Base-by-base conservation (phyloP, 306 rosid genomes). In the Luffa acutangula region DNA sequence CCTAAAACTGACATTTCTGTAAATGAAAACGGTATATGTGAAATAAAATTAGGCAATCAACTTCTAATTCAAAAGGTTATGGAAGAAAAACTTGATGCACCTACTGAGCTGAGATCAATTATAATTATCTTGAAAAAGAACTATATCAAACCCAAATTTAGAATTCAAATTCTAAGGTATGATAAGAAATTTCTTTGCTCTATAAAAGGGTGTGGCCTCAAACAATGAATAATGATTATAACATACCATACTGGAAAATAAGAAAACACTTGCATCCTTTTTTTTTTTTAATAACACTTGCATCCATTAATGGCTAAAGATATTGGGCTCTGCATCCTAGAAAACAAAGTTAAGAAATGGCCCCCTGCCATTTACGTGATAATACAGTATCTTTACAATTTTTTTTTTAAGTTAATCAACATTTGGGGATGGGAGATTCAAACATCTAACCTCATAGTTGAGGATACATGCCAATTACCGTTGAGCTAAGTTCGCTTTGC, bases 1-100 rank as follows among this genome's bases (percentile, higher is more conserved):
- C 83, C 85, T 31, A 92, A 60, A 15, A 9, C 76, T 11, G 89
- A 86, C 93, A 92, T 93, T 83, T 84, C 88, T 89, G 89, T 37
- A 60, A 60, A 48, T 7, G 2, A 58, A 56, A 14, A 58, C 9
- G 39, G 76, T 11, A 39, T 9, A 45, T 20, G 34, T 14, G 18
- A 5, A 41, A 43, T 58, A n/a, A 39, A 54, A 56, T 76, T 21
- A 69, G 17, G 39, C 80, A 76, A 76, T 39, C 13, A 37, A 73
- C 31, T 49, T 33, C 78, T 73, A 49, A 14, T 49, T 31, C 25
- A 31, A 73, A 71, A 71, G 41, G 14, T 33, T 39, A 45, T 18
- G 37, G n/a, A 73, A 73, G 60, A 31, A 18, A 25, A 33, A 14
- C 53, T 6, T 49, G 45, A 25, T 7, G 31, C 78, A 48, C 45